phyloP scores from a whole-genome alignment of 2,329 filamentous ascomycete species.

The Fusarium oxysporum region DNA sequence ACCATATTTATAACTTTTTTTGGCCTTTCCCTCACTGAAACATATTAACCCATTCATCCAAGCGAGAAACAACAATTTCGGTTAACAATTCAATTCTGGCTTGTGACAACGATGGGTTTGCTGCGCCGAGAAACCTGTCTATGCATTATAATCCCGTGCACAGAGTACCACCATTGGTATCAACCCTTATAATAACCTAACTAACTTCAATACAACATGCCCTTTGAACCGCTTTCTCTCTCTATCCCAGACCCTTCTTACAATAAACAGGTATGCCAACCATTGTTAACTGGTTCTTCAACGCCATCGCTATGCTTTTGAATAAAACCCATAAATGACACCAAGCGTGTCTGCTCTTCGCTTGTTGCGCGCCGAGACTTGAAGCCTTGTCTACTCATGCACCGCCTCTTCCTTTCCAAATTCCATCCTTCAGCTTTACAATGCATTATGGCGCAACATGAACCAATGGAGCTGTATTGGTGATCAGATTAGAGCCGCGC shows the following conservation, averaged over 20 bases:
- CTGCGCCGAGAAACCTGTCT: neutral
- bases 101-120: neutral
- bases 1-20: slow-evolving; percentile 19
- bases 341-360: neutral
- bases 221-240: neutral
- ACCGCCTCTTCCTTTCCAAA: neutral
- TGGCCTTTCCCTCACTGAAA: slow-evolving; percentile 5
- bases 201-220: neutral
- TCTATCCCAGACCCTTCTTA: neutral
- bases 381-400: neutral
- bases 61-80: slow-evolving; percentile 24
- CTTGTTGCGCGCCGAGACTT: neutral
- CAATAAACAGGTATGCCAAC: slow-evolving; percentile 13
- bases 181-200: neutral
- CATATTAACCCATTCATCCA: neutral
- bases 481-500: slow-evolving; percentile 3
- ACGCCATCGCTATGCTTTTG: slow-evolving; percentile 42
- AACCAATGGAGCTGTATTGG: slow-evolving; percentile 5
- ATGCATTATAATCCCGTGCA: neutral
- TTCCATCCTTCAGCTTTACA: neutral
- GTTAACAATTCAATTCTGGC: neutral
- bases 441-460: neutral
- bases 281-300: slow-evolving; percentile 13
- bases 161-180: neutral
- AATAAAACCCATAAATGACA: slow-evolving; percentile 13